Evolutionary conservation across 2,329 filamentous ascomycete genomes (phyloP), one percentile per base, ranked within the genome.

Genomic region (Dactylellina cionopaga): DNA sequence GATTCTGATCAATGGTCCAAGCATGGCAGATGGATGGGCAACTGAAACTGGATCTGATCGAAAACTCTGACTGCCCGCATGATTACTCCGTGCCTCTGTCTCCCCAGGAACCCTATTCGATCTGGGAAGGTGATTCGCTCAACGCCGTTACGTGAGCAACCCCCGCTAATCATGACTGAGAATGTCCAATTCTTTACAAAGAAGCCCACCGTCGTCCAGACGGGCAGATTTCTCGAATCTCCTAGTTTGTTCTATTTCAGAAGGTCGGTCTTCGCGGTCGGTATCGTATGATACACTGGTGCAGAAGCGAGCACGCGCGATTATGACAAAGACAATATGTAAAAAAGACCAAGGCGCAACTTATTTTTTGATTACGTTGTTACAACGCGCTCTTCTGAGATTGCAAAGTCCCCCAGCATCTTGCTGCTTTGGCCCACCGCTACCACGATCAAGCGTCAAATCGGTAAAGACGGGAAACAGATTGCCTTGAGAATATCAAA

Each of bases 81-180:
- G 54, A 59, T 58, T n/a, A n/a, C n/a, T n/a, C n/a, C n/a, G n/a
- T n/a, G n/a, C n/a, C n/a, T n/a, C n/a, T n/a, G n/a, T n/a, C n/a
- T 29, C 44, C 11, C 62, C 15, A 52, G 17, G 47, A 15, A 41
- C 24, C 35, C n/a, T n/a, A n/a, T 52, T 46, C 33, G 17, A 19
- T 63, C 46, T 33, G 33, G 52, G 63, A 68, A 68, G 63, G 63
- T 68, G 54, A 60, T 60, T 68, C 41, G 63, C 27, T 15, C 15
- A 29, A 11, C 39, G 24, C 19, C 44, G 19, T 41, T 58, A 44
- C 43, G 62, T 54, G 59, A 56, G 41, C n/a, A n/a, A 7, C 27
- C 19, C 24, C 5, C 6, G 25, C 25, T 5, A 35, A 44, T 54
- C 29, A 25, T 56, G 29, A 47, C 39, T 35, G 41, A 43, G 35